Conservation (phyloP, 345 rosid species). For the Luvunga scandens region DNA sequence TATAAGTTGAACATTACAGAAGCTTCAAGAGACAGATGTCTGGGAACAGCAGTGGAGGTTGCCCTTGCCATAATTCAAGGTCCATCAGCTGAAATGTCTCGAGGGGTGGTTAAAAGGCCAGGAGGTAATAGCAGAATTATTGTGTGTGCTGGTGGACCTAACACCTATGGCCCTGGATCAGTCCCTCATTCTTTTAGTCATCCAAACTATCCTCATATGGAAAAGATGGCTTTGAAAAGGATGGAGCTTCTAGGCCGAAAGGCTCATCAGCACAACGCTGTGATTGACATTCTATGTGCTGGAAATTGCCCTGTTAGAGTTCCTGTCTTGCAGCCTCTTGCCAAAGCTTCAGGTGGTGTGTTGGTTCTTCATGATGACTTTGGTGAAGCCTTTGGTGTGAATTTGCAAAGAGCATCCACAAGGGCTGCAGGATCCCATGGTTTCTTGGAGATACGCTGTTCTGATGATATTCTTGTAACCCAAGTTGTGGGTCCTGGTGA, state of each 20-base stretch:
- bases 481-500: constrained; percentile 98
- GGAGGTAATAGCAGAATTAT: constrained; percentile 89
- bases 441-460: constrained; percentile 85
- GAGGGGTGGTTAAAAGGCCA: constrained; percentile 80
- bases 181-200: constrained; percentile 83
- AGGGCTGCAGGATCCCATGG: constrained; percentile 89
- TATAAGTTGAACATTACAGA: constrained; percentile 69
- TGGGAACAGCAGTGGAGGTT: constrained; percentile 88
- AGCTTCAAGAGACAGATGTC: constrained; percentile 87
- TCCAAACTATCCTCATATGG: constrained; percentile 86
- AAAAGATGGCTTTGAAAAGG: constrained; percentile 80
- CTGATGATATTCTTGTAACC: constrained; percentile 83
- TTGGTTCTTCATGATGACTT: constrained; percentile 97
- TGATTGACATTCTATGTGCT: constrained; percentile 92
- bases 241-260: constrained; percentile 83
- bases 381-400: constrained; percentile 97
- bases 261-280: constrained; percentile 69
- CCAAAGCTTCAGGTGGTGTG: constrained; percentile 94
- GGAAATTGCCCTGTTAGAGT: constrained; percentile 95
- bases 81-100: constrained; percentile 86
- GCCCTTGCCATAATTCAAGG: constrained; percentile 91
- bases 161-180: constrained; percentile 89
- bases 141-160: constrained; percentile 94
- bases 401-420: constrained; percentile 87
- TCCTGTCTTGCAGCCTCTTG: constrained; percentile 87